A percentile compares a stretch with the other conserved stretches of the same genome.
phyloP scores from a whole-genome alignment of 129 eudicot genomes.

The Lactuca sativa region DNA sequence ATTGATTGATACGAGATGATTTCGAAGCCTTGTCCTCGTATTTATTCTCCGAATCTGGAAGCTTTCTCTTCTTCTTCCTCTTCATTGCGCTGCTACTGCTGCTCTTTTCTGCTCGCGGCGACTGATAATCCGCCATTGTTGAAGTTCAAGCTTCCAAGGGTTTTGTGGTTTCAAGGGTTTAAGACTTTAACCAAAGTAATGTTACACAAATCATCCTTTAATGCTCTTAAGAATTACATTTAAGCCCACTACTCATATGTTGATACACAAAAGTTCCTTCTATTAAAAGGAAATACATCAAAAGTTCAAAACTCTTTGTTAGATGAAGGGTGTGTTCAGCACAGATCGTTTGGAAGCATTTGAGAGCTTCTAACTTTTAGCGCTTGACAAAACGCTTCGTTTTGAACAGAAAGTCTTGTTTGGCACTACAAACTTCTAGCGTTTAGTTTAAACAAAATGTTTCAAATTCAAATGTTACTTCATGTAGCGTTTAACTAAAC shows the following conservation, averaged over 20 bases:
- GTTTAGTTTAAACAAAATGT: too few relatives aligned
- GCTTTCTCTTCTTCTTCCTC: slow-evolving; percentile 44
- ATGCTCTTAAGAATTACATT: background rate
- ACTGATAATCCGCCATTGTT: slow-evolving; percentile 41
- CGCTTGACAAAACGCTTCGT: too few relatives aligned
- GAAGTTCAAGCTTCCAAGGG: slow-evolving; percentile 17
- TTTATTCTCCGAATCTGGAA: slow-evolving; percentile 16
- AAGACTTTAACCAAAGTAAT: background rate
- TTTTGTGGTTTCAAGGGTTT: slow-evolving; percentile 30
- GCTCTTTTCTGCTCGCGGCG: slow-evolving; percentile 32
- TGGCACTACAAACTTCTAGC: too few relatives aligned
- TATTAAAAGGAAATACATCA: too few relatives aligned
- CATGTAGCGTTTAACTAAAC: too few relatives aligned
- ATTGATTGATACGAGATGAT: slow-evolving; percentile 34
- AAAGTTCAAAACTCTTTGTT: too few relatives aligned
- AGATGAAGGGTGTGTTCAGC: too few relatives aligned
- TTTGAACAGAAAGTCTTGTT: too few relatives aligned
- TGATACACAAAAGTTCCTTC: too few relatives aligned
- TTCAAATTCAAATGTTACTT: too few relatives aligned
- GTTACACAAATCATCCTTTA: slow-evolving; percentile 4
- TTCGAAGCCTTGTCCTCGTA: slow-evolving; percentile 33
- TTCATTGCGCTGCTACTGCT: slow-evolving; percentile 27
- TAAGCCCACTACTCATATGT: background rate
- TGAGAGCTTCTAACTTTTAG: too few relatives aligned
- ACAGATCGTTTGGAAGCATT: too few relatives aligned